These are phyloP conservation scores for Wickerhamiella australiensis DNA, from an alignment of 805 yeast genomes.

Conservation along the genomic window DNA sequence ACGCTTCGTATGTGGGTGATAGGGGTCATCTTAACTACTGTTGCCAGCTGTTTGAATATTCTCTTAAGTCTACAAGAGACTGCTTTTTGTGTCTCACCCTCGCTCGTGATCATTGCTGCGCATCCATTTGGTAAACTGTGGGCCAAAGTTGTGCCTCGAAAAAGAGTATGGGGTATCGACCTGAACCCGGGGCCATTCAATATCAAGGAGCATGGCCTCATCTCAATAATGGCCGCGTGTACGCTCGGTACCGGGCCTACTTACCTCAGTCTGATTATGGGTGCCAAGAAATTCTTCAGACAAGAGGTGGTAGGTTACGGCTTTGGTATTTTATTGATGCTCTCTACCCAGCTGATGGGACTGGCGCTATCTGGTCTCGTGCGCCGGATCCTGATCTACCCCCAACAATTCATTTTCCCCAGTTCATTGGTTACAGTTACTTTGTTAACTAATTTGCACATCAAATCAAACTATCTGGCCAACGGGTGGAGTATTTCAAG, in stretches of 20 bases:
- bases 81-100: constrained; percentile 38
- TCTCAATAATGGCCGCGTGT: constrained; percentile 39
- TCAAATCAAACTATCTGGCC: constrained; percentile 39
- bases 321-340: constrained; percentile 39
- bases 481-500: constrained; percentile 52
- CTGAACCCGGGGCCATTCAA: constrained; percentile 55
- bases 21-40: constrained; percentile 40
- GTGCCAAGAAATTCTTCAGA: constrained; percentile 41
- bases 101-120: constrained; percentile 48
- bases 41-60: constrained; percentile 49
- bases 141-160: constrained; percentile 32
- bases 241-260: constrained; percentile 36
- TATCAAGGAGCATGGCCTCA: constrained; percentile 49
- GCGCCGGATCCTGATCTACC: constrained; percentile 47
- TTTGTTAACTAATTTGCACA: constrained; percentile 41
- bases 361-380: constrained; percentile 55
- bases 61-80: constrained; percentile 51
- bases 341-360: constrained; percentile 54
- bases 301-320: constrained; percentile 36
- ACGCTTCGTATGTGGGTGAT: constrained; percentile 47
- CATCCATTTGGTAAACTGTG: constrained; percentile 51
- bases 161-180: constrained; percentile 24
- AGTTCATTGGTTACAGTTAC: constrained; percentile 47
- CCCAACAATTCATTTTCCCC: constrained; percentile 65
- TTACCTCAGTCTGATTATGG: constrained; percentile 45